These are phyloP conservation scores for Neurospora hispaniola DNA, from an alignment of 495 filamentous ascomycete genomes.

Conservation along the genomic window DNA sequence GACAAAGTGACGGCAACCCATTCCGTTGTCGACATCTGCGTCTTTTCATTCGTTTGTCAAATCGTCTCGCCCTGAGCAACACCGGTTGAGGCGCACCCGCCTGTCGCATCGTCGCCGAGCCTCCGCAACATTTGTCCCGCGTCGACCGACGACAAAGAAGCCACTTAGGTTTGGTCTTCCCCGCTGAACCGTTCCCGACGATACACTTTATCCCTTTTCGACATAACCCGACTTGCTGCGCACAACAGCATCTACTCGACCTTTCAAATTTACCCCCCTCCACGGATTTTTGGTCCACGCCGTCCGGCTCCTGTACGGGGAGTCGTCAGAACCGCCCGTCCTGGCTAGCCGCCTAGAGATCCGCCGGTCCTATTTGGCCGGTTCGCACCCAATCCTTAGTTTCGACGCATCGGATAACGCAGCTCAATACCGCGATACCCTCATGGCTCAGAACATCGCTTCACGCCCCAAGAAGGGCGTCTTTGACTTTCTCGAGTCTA, in stretches of 20 bases:
- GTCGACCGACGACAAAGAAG: background rate
- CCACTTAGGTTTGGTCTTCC: background rate
- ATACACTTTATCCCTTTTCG: constrained; percentile 9
- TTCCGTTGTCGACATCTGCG: constrained; percentile 11
- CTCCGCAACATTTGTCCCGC: background rate
- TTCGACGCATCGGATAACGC: constrained; percentile 21
- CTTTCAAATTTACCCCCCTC: background rate
- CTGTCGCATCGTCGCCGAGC: background rate
- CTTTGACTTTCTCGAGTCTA: constrained; percentile 64
- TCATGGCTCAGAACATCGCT: constrained; percentile 14
- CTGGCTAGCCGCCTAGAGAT: constrained; percentile 27
- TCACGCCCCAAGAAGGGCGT: constrained; percentile 19
- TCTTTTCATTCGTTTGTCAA: background rate
- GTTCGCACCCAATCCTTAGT: constrained; percentile 24
- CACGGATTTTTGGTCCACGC: background rate
- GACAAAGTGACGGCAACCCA: constrained; percentile 5
- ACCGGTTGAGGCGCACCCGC: background rate
- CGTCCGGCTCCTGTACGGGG: constrained; percentile 16
- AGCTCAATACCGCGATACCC: constrained; percentile 17
- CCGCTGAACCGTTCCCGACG: background rate
- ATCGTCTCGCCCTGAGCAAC: background rate
- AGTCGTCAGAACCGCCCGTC: constrained; percentile 22
- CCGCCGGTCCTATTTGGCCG: constrained; percentile 31
- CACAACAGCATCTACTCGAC: background rate
- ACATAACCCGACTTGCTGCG: constrained; percentile 3